phyloP scores from a whole-genome alignment of 257 asterid species.

The Solanum sitiens region DNA sequence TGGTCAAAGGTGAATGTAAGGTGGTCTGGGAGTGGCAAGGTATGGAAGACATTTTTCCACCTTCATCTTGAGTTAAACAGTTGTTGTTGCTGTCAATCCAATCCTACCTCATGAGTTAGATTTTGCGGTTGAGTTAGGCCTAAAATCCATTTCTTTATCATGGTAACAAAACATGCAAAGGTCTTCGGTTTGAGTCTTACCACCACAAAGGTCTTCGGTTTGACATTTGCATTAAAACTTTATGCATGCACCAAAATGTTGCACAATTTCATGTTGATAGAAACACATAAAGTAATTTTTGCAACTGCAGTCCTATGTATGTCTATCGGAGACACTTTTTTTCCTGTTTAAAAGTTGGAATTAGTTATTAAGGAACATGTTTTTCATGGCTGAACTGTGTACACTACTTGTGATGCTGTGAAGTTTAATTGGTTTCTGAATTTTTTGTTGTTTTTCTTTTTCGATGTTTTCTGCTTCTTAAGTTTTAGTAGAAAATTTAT shows the following conservation, averaged over 20 bases:
- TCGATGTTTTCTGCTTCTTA: not conserved
- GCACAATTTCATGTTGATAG: not conserved
- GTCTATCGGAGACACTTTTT: not conserved
- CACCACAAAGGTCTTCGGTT: not conserved
- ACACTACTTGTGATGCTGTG: not conserved
- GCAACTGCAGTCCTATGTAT: not conserved
- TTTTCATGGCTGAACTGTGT: not conserved
- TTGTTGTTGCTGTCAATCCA: not conserved
- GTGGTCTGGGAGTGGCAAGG: slow-evolving; percentile 99
- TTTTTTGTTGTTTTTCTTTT: not conserved
- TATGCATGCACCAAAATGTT: not conserved
- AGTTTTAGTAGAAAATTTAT: not conserved
- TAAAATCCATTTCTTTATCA: not conserved
- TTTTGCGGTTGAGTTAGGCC: not conserved
- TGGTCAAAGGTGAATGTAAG: slow-evolving; percentile 82
- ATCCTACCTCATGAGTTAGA: not conserved
- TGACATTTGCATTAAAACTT: not conserved
- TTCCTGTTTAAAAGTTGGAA: not conserved
- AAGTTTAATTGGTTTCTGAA: not conserved
- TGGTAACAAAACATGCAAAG: not conserved
- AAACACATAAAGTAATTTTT: not conserved
- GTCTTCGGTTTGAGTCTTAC: not conserved
- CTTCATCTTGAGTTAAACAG: not conserved
- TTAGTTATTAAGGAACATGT: not conserved
- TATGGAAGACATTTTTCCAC: slow-evolving; percentile 7